phyloP scores from a whole-genome alignment of 139 green algal genomes.

The Asterochloris sp. region DNA sequence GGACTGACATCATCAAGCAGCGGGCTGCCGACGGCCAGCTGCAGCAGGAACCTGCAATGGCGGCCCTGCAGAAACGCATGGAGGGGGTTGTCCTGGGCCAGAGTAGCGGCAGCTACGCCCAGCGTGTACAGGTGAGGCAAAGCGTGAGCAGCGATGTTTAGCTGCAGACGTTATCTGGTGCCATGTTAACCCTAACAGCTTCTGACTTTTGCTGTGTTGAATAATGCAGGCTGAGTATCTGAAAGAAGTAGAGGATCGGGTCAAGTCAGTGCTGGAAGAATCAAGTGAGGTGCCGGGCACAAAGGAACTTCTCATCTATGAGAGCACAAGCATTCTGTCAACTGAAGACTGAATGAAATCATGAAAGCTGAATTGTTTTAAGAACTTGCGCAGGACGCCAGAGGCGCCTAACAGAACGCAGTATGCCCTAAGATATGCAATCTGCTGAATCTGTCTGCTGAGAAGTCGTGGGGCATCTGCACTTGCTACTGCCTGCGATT shows the following conservation, averaged over 20 bases:
- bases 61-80: conserved; percentile 82
- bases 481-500: too few species aligned
- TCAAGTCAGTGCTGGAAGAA: conserved; percentile 19
- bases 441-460: too few species aligned
- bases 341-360: too few species aligned
- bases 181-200: neutral
- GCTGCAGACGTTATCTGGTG: neutral
- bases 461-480: too few species aligned
- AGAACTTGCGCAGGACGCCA: too few species aligned
- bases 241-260: conserved; percentile 74
- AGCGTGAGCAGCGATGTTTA: neutral
- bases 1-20: conserved; percentile 37
- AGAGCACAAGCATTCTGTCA: too few species aligned
- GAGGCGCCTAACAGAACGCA: too few species aligned
- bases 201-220: neutral
- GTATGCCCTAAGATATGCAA: too few species aligned
- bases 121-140: conserved; percentile 62
- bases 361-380: too few species aligned
- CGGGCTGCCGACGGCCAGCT: conserved; percentile 11
- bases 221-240: conserved; percentile 68
- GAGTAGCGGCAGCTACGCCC: conserved; percentile 71
- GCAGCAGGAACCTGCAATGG: conserved; percentile 35
- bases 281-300: too few species aligned
- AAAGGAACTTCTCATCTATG: too few species aligned
- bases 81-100: conserved; percentile 77